phyloP scores from a whole-genome alignment of 352 stramenopile genomes.

The Globisporangium polare region DNA sequence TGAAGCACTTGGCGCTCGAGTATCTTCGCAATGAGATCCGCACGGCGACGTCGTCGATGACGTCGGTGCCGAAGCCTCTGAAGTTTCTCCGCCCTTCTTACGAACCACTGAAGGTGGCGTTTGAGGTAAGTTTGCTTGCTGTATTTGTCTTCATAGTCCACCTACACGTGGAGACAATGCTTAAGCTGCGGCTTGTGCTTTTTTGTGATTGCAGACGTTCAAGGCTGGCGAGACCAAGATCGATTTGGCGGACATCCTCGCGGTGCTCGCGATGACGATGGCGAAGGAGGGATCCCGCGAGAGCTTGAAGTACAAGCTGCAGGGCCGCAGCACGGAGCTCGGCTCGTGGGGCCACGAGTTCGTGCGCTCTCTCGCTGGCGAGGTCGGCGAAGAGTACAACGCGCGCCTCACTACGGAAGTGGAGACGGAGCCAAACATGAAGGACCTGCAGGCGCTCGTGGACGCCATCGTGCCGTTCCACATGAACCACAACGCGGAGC shows the following conservation, averaged over 20 bases:
- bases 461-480: slow-evolving; percentile 99
- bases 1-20: slow-evolving; percentile 91
- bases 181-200: neutral
- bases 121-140: slow-evolving; percentile 24
- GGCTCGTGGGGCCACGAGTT: slow-evolving; percentile 99
- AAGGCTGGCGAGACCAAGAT: slow-evolving; percentile 61
- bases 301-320: slow-evolving; percentile 89
- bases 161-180: neutral
- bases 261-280: slow-evolving; percentile 98
- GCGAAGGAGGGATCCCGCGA: slow-evolving; percentile 90
- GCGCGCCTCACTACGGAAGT: slow-evolving; percentile 57
- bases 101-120: slow-evolving; percentile 87
- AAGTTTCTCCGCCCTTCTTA: slow-evolving; percentile 99
- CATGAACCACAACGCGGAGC: slow-evolving; percentile 98
- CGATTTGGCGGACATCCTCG: slow-evolving; percentile 84
- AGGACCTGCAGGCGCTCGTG: slow-evolving; percentile 94
- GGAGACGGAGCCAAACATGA: slow-evolving; percentile 60
- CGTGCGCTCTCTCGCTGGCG: slow-evolving; percentile 94
- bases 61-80: slow-evolving; percentile 98
- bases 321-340: slow-evolving; percentile 88
- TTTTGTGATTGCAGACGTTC: slow-evolving; percentile 22
- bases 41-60: slow-evolving; percentile 98
- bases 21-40: slow-evolving; percentile 96
- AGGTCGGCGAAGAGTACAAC: slow-evolving; percentile 95
- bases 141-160: neutral